A percentile compares a stretch with the other conserved stretches of the same genome.
These are phyloP conservation scores for Cadophora sp. DNA, from an alignment of 2,329 filamentous ascomycete genomes.

Conservation along the genomic window DNA sequence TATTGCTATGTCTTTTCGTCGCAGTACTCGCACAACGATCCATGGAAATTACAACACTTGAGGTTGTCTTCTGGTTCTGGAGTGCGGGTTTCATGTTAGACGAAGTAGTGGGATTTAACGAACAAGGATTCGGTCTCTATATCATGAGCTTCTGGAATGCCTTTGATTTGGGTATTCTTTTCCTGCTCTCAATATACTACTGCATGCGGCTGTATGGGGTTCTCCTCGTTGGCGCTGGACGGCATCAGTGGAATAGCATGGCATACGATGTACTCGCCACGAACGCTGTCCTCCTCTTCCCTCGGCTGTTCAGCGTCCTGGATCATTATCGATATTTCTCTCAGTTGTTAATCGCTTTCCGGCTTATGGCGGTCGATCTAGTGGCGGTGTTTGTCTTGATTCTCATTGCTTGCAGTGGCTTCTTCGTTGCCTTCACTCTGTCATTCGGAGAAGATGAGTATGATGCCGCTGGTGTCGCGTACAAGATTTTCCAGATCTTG, in stretches of 20 bases:
- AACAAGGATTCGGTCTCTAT: conserved; percentile 95
- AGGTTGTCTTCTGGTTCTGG: conserved; percentile 97
- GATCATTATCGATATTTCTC: conserved; percentile 98
- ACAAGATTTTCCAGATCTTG: conserved; percentile 89
- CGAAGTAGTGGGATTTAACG: conserved; percentile 93
- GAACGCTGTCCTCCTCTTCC: conserved; percentile 87
- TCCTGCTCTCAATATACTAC: conserved; percentile 88
- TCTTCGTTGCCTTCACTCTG: conserved; percentile 92
- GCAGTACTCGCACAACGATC: conserved; percentile 81
- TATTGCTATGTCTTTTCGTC: conserved; percentile 84
- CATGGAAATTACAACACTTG: conserved; percentile 79
- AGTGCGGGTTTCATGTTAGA: conserved; percentile 97
- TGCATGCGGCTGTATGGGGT: conserved; percentile 88
- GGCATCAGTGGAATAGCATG: conserved; percentile 76
- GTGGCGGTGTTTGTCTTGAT: conserved; percentile 85
- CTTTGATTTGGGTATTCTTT: conserved; percentile 88
- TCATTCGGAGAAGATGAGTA: conserved; percentile 75
- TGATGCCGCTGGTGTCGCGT: conserved; percentile 78
- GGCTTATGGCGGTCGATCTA: conserved; percentile 91
- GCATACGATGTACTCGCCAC: conserved; percentile 95
- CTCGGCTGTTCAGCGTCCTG: conserved; percentile 88
- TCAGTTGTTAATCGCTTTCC: conserved; percentile 90
- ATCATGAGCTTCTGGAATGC: conserved; percentile 99
- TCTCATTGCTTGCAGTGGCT: conserved; percentile 88
- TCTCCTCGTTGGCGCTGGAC: conserved; percentile 74